Percentiles rank a stretch among this genome's conserved stretches.
Evolutionary conservation across 1,139 yeast species (phyloP).

Genomic region (Wickerhamomyces sp.): DNA sequence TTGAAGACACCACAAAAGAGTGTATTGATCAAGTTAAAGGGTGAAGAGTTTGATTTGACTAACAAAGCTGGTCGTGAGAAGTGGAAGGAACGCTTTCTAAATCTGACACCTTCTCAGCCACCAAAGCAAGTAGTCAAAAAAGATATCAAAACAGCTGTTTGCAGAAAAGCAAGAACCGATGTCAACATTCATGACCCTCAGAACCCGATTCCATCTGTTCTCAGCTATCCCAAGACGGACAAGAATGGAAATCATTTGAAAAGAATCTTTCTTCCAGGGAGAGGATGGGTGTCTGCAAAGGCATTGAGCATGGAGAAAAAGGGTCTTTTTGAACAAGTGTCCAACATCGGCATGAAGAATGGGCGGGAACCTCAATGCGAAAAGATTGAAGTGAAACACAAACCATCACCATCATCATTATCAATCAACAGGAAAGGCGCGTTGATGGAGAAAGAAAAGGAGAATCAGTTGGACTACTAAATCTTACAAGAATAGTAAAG

Average conservation of each 20-base stretch:
- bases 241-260: slow-evolving; percentile 35
- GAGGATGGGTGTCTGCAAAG: slow-evolving; percentile 48
- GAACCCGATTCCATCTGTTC: slow-evolving; percentile 23
- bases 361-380: background rate
- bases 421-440: too few species aligned
- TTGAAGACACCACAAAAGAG: background rate
- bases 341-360: background rate
- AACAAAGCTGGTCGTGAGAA: slow-evolving; percentile 1
- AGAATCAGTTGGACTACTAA: background rate
- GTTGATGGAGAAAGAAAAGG: background rate
- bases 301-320: slow-evolving; percentile 30
- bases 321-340: slow-evolving; percentile 5
- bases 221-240: slow-evolving; percentile 24
- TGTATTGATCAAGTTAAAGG: slow-evolving; percentile 2
- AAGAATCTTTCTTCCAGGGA: slow-evolving; percentile 44
- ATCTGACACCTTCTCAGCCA: background rate
- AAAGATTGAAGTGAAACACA: background rate
- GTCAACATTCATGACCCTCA: slow-evolving; percentile 19
- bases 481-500: too few species aligned
- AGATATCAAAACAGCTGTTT: too few species aligned
- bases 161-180: slow-evolving; percentile 17
- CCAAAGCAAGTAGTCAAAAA: background rate
- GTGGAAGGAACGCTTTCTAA: slow-evolving; percentile 5
- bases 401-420: too few species aligned
- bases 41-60: slow-evolving; percentile 6